Evolutionary conservation across 805 yeast genomes (phyloP), one percentile per base, ranked within the genome.

Genomic region (Nakazawaea populi): DNA sequence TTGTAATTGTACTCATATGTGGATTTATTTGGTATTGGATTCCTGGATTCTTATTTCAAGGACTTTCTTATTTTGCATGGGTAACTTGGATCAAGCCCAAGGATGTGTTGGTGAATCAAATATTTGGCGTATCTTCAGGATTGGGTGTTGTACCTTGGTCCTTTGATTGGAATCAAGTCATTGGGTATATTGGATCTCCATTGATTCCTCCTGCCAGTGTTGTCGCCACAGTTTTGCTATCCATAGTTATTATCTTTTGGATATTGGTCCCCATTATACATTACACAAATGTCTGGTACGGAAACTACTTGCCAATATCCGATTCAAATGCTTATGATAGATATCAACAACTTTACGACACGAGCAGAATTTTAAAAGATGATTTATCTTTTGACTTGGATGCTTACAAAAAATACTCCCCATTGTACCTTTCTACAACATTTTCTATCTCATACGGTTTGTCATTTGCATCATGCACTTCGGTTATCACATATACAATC

Each of bases 161-260:
- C 14, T 82, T 85, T 58, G 89, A 84, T 65, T 85, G 88, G 88
- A 76, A 77, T 58, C 80, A 80, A 59, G 69, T 83, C 40, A 75
- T 82, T 7, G 52, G 49, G 5, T 50, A 41, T 30, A 42, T 50
- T 4, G 83, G 83, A 14, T 77, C 83, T 24, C 89, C 89, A 9
- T 71, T 85, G 60, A 72, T 82, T 49, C 84, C 87, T 8, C 89
- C 89, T 18, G 68, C 74, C 24, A 69, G 72, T 49, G 74, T 77
- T 4, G 62, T 71, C 39, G 61, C 66, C 28, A 73, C 73, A 49
- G 74, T 77, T 30, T 64, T 74, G 12, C 67, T 77, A n/a, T 70
- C 79, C 27, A 65, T 76, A 35, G 70, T 81, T 27, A 61, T 77
- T 41, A 65, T 79, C 40, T 76, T 76, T 59, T 80, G 83, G 80